These are phyloP conservation scores for Alternaria gansuensis DNA, from an alignment of 2,329 filamentous ascomycete species.

Conservation along the genomic window DNA sequence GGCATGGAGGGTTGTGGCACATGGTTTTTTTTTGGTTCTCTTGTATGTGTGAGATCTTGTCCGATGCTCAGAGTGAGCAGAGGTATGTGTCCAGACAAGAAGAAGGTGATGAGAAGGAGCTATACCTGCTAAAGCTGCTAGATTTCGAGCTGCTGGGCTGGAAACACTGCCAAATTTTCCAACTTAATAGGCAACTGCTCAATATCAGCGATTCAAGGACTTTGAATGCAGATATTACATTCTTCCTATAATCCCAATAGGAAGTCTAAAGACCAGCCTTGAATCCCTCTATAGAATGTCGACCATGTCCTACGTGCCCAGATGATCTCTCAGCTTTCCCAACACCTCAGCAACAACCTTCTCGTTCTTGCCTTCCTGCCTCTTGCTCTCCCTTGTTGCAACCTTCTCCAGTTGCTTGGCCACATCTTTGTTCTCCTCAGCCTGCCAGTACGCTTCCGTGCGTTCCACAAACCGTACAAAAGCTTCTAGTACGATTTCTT, in stretches of 20 bases:
- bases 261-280: not conserved
- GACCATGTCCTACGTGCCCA: slow-evolving; percentile 14
- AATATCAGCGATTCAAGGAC: not conserved
- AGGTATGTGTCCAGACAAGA: not conserved
- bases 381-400: slow-evolving; percentile 82
- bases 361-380: slow-evolving; percentile 82
- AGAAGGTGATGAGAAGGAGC: not conserved
- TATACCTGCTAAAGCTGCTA: not conserved
- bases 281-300: not conserved
- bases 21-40: not conserved
- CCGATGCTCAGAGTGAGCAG: not conserved
- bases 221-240: not conserved
- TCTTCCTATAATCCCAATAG: not conserved
- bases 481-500: slow-evolving; percentile 82
- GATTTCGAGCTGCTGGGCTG: not conserved
- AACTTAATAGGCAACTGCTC: not conserved
- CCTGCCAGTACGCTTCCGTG: slow-evolving; percentile 66
- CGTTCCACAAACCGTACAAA: slow-evolving; percentile 80
- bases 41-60: not conserved
- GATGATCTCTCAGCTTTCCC: slow-evolving; percentile 26
- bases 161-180: not conserved
- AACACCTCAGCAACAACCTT: slow-evolving; percentile 33
- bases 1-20: not conserved
- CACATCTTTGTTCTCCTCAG: slow-evolving; percentile 63
- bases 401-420: slow-evolving; percentile 74